These are phyloP conservation scores for Microdochium bolleyi DNA, from an alignment of 2,329 filamentous ascomycete genomes.

Conservation along the genomic window DNA sequence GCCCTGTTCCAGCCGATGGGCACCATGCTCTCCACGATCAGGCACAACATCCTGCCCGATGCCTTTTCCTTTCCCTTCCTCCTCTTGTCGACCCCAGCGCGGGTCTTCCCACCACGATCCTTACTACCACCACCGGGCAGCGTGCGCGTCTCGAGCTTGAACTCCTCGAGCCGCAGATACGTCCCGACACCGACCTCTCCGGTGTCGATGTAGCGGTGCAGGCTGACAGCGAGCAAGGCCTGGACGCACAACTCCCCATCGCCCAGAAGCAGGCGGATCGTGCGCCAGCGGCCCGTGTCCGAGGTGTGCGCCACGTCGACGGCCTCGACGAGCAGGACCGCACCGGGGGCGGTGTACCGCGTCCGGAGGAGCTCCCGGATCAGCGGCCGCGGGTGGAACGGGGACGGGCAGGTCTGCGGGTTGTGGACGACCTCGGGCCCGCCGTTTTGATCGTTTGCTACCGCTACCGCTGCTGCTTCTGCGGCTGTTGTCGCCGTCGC, in stretches of 20 bases:
- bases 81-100: too few relatives aligned
- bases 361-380: constrained; percentile 41
- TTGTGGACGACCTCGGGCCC: background rate
- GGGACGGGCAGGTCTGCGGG: constrained; percentile 2
- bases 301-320: constrained; percentile 29
- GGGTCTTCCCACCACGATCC: background rate
- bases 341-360: constrained; percentile 35
- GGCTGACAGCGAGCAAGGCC: constrained; percentile 34
- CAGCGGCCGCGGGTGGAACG: constrained; percentile 26
- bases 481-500: background rate
- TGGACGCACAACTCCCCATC: constrained; percentile 49
- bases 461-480: too few relatives aligned
- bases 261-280: constrained; percentile 38
- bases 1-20: constrained; percentile 40
- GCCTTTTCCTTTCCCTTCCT: background rate
- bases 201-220: constrained; percentile 39
- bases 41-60: constrained; percentile 27
- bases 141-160: constrained; percentile 20
- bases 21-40: constrained; percentile 35
- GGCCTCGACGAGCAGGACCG: constrained; percentile 41
- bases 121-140: background rate
- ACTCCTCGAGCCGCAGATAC: constrained; percentile 37
- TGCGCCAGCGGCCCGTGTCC: constrained; percentile 28
- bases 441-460: too few relatives aligned
- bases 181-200: constrained; percentile 37